Conservation (phyloP, 2,329 filamentous ascomycete genomes). For the Neobulgaria alba region DNA sequence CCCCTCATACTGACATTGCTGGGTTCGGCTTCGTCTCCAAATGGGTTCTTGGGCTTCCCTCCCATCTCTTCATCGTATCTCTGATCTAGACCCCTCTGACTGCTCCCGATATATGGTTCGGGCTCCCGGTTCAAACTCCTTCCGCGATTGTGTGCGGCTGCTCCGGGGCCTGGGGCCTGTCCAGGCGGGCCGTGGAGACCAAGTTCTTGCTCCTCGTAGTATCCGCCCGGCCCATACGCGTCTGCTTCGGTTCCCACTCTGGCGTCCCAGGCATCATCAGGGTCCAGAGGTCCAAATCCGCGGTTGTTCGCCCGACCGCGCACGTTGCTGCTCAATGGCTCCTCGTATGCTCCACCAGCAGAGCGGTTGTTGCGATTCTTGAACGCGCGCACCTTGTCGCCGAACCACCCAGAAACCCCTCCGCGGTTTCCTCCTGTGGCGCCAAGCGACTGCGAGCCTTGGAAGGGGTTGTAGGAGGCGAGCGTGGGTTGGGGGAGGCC, state of each 20-base stretch:
- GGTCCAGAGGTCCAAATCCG: conserved; percentile 63
- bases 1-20: conserved; percentile 56
- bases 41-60: conserved; percentile 48
- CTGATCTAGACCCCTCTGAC: conserved; percentile 35
- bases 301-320: conserved; percentile 36
- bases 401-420: conserved; percentile 66
- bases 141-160: conserved; percentile 35
- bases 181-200: conserved; percentile 37
- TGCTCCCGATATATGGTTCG: conserved; percentile 29
- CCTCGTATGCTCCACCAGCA: conserved; percentile 65
- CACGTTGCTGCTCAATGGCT: conserved; percentile 34
- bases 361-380: conserved; percentile 57
- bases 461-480: conserved; percentile 64
- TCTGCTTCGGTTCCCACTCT: conserved; percentile 68
- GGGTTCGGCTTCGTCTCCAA: conserved; percentile 56
- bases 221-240: conserved; percentile 48
- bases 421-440: conserved; percentile 39
- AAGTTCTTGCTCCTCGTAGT: conserved; percentile 72
- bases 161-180: conserved; percentile 1
- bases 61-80: conserved; percentile 39
- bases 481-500: conserved; percentile 66
- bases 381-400: conserved; percentile 54
- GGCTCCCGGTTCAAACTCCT: conserved; percentile 39
- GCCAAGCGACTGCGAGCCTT: conserved; percentile 29
- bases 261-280: conserved; percentile 80